A percentile compares a stretch with the other conserved stretches of the same genome.
These are phyloP conservation scores for Metschnikowia aberdeeniae DNA, from an alignment of 805 yeast species.

Conservation along the genomic window DNA sequence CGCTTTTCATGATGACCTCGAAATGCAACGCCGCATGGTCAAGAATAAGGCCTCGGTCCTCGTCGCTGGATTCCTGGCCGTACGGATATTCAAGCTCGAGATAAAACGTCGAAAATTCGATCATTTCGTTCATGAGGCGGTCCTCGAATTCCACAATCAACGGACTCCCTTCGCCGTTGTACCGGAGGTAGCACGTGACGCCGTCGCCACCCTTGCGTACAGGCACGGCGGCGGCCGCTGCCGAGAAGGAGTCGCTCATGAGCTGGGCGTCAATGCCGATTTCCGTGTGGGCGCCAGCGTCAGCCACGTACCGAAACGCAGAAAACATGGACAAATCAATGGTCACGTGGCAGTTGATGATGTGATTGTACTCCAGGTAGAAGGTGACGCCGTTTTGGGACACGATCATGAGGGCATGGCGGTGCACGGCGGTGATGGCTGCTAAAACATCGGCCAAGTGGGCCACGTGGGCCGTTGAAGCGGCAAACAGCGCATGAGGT, in stretches of 20 bases:
- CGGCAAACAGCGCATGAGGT: constrained; percentile 22
- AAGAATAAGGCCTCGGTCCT: constrained; percentile 16
- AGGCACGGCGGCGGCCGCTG: constrained; percentile 23
- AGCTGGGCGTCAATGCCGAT: constrained; percentile 37
- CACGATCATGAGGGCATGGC: constrained; percentile 34
- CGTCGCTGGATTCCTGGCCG: constrained; percentile 4
- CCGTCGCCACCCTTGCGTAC: constrained; percentile 14
- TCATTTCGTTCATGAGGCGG: constrained; percentile 34
- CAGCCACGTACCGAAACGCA: constrained; percentile 21
- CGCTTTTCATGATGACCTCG: constrained; percentile 38
- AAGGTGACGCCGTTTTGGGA: constrained; percentile 30
- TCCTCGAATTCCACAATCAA: constrained; percentile 41
- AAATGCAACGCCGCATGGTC: constrained; percentile 29
- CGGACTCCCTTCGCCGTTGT: constrained; percentile 38
- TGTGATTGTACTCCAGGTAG: constrained; percentile 35
- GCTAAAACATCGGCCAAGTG: constrained; percentile 37
- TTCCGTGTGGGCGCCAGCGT: constrained; percentile 8
- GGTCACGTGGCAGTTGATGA: constrained; percentile 30
- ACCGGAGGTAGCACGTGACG: constrained; percentile 33
- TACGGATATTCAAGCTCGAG: constrained; percentile 27
- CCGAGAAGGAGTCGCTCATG: constrained; percentile 33
- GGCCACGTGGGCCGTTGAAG: constrained; percentile 34
- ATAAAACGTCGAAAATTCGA: constrained; percentile 39
- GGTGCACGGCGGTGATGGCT: constrained; percentile 28
- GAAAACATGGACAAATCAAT: constrained; percentile 37